Evolutionary conservation across 345 rosid species (phyloP), one percentile per base, ranked within the genome.

Genomic region (Mangifera indica): DNA sequence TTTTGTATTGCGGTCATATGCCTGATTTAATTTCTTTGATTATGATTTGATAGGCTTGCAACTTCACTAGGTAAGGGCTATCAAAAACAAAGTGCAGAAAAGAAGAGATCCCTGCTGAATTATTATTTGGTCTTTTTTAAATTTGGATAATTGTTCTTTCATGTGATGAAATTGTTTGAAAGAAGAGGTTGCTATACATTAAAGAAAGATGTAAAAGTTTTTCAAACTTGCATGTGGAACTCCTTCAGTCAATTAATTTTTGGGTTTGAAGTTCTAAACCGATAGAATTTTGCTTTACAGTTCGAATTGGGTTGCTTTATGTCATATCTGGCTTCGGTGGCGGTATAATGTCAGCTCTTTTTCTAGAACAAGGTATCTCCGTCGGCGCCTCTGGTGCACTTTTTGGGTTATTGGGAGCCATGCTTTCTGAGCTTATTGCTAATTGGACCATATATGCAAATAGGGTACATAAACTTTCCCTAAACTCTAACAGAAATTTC

Each of bases 351-450:
- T 93, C 98, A 0, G 69, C 97, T 20, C 93, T 96, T 57, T 96
- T 89, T 79, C 87, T 93, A 76, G 89, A 86, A 64, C 55, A 56
- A 21, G 87, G 88, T 76, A 96, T 95, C 76, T 96, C 99, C 7
- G 97, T 96, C 1, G 99, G 99, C 79, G 99, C 99, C 32, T 96
- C 99, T 13, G 99, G 99, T 63, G 98, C 99, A 51, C 87, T 96
- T 45, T 95, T 95, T 24, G 99, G 98, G 77, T 87, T 92, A 79
- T 87, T 92, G 22, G 99, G 99, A 66, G 88, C 93, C 70, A 95
- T 95, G 99, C 87, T 95, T 45, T 91, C 99, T 1, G 99, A 95
- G 85, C 93, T 93, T 9, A 86, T 95, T 5, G 91, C 91, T 26
- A 95, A 95, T 72, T 95, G 99, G 98, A 91, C 97, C 25, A 89